phyloP scores from a whole-genome alignment of 352 stramenopile species.

The Pythium phragmitis region DNA sequence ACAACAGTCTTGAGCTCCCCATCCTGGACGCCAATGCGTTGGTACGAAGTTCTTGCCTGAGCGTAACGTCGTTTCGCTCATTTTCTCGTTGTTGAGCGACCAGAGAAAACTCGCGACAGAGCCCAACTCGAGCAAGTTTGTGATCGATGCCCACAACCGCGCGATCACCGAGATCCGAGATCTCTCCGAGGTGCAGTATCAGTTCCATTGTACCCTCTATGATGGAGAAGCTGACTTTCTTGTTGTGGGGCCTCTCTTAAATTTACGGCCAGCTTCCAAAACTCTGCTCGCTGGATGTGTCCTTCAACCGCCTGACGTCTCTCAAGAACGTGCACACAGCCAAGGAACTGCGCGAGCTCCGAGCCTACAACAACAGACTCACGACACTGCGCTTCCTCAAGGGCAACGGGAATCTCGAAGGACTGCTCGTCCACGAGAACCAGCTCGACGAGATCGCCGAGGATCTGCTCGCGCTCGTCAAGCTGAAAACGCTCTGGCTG shows the following conservation, averaged over 20 bases:
- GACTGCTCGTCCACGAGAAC: conserved; percentile 70
- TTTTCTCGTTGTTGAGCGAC: neutral
- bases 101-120: conserved; percentile 46
- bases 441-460: conserved; percentile 56
- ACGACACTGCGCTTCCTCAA: conserved; percentile 49
- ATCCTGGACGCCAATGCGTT: conserved; percentile 20
- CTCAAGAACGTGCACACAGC: conserved; percentile 62
- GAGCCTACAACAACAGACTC: conserved; percentile 83
- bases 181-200: conserved; percentile 48
- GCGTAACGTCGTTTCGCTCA: neutral
- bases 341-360: conserved; percentile 67
- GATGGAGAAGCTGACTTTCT: neutral
- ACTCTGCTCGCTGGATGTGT: conserved; percentile 74
- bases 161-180: conserved; percentile 59
- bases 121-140: conserved; percentile 81
- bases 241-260: neutral
- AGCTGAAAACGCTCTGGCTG: conserved; percentile 70
- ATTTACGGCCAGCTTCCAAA: conserved; percentile 47
- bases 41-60: conserved; percentile 3
- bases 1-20: conserved; percentile 15
- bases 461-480: conserved; percentile 60
- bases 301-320: conserved; percentile 65
- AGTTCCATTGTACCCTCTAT: neutral
- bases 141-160: conserved; percentile 76
- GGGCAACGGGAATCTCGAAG: conserved; percentile 60